A percentile compares a stretch with the other conserved stretches of the same genome.
These are phyloP conservation scores for Fistulinella staudtii DNA, from an alignment of 1,284 basidiomycete species.

Conservation along the genomic window DNA sequence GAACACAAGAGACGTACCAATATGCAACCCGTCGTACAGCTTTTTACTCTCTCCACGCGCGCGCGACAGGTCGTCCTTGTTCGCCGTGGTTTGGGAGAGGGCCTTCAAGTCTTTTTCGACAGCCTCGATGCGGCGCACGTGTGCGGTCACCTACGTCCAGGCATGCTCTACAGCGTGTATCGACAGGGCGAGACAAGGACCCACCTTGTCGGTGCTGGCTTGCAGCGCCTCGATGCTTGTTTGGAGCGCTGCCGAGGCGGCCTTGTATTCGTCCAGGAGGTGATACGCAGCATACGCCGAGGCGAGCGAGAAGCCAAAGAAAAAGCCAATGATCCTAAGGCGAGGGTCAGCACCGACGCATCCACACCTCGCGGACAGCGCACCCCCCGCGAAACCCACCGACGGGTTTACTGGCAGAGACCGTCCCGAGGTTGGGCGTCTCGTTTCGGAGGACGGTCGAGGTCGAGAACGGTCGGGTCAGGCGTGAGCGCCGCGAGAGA, in stretches of 20 bases:
- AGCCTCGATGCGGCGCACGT: slow-evolving; percentile 80
- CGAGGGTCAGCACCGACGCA: slow-evolving; percentile 6
- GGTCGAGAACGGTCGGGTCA: slow-evolving; percentile 39
- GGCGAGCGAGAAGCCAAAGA: slow-evolving; percentile 84
- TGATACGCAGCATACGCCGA: slow-evolving; percentile 84
- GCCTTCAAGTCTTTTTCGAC: slow-evolving; percentile 87
- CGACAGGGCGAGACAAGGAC: too few relatives aligned
- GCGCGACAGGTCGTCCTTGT: slow-evolving; percentile 75
- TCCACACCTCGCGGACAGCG: slow-evolving; percentile 25
- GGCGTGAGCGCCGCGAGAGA: too few relatives aligned
- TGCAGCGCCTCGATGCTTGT: slow-evolving; percentile 86
- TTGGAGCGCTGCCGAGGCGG: slow-evolving; percentile 78
- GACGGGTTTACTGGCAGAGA: slow-evolving; percentile 70
- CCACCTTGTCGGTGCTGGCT: slow-evolving; percentile 73
- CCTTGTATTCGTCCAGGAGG: slow-evolving; percentile 86
- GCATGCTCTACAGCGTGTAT: too few relatives aligned
- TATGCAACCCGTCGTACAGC: slow-evolving; percentile 74
- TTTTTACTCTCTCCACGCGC: slow-evolving; percentile 82
- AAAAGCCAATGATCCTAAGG: slow-evolving; percentile 78
- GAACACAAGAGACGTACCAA: slow-evolving; percentile 45
- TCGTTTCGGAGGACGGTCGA: slow-evolving; percentile 47
- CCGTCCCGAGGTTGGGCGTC: slow-evolving; percentile 50
- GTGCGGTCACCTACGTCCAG: slow-evolving; percentile 65
- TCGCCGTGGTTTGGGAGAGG: slow-evolving; percentile 59
- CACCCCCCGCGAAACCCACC: slow-evolving; percentile 86